phyloP scores from a whole-genome alignment of 1,139 yeast genomes.

The Pichia sp. region DNA sequence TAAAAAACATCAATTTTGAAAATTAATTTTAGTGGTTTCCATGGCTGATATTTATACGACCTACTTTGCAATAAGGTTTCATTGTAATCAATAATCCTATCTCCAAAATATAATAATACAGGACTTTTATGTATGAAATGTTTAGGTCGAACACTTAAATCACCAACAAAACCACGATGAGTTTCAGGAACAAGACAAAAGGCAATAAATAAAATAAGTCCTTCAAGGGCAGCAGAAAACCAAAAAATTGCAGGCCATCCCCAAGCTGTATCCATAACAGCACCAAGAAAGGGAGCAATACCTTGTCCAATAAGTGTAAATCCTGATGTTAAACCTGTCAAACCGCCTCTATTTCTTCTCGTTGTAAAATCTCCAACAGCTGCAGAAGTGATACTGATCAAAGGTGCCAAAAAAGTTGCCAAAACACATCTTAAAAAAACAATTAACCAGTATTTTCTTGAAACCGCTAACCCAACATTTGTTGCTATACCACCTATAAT shows the following conservation, averaged over 20 bases:
- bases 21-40: constrained; percentile 44
- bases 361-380: constrained; percentile 63
- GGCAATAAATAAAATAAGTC: constrained; percentile 35
- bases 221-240: constrained; percentile 60
- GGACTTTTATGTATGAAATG: constrained; percentile 41
- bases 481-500: constrained; percentile 49
- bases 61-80: constrained; percentile 17
- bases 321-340: constrained; percentile 57
- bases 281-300: constrained; percentile 71
- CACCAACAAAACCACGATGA: constrained; percentile 60
- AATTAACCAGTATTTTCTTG: constrained; percentile 47
- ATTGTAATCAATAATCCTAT: constrained; percentile 25
- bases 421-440: constrained; percentile 59
- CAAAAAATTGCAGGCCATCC: constrained; percentile 76
- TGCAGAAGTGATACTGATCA: constrained; percentile 61
- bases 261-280: constrained; percentile 53
- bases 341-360: constrained; percentile 56
- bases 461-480: constrained; percentile 54
- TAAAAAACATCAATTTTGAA: constrained; percentile 29
- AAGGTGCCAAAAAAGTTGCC: constrained; percentile 65
- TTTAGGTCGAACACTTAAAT: constrained; percentile 49
- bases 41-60: constrained; percentile 31
- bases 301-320: constrained; percentile 67
- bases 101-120: constrained; percentile 26
- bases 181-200: constrained; percentile 63